Conservation (phyloP, 305 asterid species). For the Solanum hybrid region DNA sequence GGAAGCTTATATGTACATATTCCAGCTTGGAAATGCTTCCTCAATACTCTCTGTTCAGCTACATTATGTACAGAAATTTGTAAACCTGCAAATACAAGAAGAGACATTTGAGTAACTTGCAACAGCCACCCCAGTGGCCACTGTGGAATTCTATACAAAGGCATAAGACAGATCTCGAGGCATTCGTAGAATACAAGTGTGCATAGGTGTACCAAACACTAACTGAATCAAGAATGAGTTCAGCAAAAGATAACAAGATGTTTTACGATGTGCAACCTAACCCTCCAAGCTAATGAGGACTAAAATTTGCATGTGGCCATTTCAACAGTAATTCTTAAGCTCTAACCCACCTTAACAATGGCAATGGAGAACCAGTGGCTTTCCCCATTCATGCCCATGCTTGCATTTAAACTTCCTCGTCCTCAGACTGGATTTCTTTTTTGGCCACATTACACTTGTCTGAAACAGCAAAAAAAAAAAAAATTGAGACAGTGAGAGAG, state of each 20-base stretch:
- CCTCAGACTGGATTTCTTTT: neutral
- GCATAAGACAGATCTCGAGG: neutral
- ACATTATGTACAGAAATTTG: neutral
- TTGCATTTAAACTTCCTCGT: neutral
- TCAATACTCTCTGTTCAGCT: neutral
- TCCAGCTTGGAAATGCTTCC: slow-evolving; percentile 4
- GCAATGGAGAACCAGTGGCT: neutral
- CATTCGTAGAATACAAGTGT: neutral
- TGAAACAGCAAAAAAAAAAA: neutral
- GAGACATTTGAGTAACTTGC: neutral
- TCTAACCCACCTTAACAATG: neutral
- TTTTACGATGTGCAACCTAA: neutral
- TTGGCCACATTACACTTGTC: neutral
- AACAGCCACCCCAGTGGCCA: neutral
- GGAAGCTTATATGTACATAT: neutral
- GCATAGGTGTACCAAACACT: neutral
- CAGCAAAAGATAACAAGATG: neutral
- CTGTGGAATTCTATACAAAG: neutral
- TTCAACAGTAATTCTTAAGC: neutral
- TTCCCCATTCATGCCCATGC: neutral
- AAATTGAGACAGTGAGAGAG: neutral
- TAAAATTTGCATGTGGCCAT: neutral
- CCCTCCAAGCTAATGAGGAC: neutral
- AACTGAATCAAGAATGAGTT: neutral
- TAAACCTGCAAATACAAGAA: neutral